phyloP scores from a whole-genome alignment of 345 rosid species.

The Rhodamnia argentea region DNA sequence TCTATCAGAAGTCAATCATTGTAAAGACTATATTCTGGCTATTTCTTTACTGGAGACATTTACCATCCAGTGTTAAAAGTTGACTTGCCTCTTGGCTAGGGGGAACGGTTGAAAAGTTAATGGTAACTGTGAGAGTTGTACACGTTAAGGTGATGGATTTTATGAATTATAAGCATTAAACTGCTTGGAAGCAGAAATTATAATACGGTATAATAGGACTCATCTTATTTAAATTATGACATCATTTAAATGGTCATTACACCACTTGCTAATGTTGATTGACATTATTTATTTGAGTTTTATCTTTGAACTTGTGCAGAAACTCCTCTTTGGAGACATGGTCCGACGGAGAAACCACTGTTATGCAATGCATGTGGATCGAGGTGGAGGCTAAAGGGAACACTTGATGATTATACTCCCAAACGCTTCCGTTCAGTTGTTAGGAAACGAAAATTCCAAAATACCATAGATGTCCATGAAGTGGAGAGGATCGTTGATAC shows the following conservation, averaged over 20 bases:
- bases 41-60: not conserved
- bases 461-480: not conserved
- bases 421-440: constrained; percentile 17
- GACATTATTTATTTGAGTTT: not conserved
- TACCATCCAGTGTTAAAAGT: not conserved
- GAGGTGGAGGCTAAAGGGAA: constrained; percentile 41
- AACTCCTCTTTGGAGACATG: constrained; percentile 63
- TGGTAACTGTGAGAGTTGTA: not conserved
- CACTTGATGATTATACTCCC: constrained; percentile 39
- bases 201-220: not conserved
- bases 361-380: constrained; percentile 80
- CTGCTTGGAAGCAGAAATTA: not conserved
- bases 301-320: constrained; percentile 14
- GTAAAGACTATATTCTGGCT: not conserved
- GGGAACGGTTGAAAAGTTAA: not conserved
- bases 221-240: not conserved
- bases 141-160: not conserved
- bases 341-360: constrained; percentile 54
- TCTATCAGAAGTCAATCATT: not conserved
- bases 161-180: not conserved
- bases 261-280: not conserved
- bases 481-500: not conserved
- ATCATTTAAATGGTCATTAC: not conserved
- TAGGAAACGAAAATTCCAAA: not conserved
- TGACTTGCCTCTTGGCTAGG: not conserved